Percentiles rank a stretch among this genome's conserved stretches.
Conservation (phyloP, 192 early-diverging fungal species). For the Backusella psychrophila region DNA sequence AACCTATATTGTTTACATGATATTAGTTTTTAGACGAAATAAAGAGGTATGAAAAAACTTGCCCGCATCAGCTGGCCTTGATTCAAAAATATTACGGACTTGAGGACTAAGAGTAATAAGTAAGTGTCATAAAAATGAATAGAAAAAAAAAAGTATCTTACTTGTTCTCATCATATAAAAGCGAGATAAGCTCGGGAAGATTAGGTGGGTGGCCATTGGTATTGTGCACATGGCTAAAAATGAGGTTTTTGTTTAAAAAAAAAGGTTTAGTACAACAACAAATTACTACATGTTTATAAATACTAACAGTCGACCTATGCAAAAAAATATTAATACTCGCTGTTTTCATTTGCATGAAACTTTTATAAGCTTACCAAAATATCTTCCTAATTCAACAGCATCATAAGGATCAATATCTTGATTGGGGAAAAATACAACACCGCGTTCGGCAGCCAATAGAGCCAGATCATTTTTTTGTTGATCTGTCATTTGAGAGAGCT, state of each 20-base stretch:
- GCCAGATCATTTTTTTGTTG: constrained; percentile 63
- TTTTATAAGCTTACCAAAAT: constrained; percentile 39
- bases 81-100: not conserved
- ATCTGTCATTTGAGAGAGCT: constrained; percentile 53
- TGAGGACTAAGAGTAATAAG: not conserved
- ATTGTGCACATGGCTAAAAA: constrained; percentile 20
- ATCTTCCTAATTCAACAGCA: constrained; percentile 49
- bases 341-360: not conserved
- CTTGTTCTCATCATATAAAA: constrained; percentile 16
- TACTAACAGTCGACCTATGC: constrained; percentile 21
- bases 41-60: not conserved
- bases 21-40: not conserved
- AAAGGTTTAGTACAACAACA: constrained; percentile 8
- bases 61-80: not conserved
- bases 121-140: not conserved
- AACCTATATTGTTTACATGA: constrained; percentile 9
- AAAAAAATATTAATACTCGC: not conserved
- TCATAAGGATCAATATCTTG: constrained; percentile 60
- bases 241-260: not conserved
- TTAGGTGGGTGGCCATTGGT: constrained; percentile 13
- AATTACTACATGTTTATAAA: not conserved
- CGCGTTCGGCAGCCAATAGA: constrained; percentile 59
- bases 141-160: not conserved
- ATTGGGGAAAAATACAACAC: constrained; percentile 68
- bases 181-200: constrained; percentile 17